Conservation (phyloP, 2,329 filamentous ascomycete genomes). For the Aspergillus pseudonomiae region DNA sequence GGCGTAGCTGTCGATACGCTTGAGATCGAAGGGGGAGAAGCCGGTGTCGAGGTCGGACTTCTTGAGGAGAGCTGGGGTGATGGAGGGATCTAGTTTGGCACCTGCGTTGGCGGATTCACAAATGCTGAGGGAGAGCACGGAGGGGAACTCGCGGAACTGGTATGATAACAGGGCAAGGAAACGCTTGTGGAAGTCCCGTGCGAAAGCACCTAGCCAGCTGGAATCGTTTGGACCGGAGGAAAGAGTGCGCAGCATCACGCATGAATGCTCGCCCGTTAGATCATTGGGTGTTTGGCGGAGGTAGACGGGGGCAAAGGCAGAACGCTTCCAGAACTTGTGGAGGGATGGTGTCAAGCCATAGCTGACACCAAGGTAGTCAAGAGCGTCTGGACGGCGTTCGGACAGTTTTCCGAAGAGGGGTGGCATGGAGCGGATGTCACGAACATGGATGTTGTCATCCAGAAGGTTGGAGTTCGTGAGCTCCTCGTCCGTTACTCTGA, state of each 20-base stretch:
- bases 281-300: slow-evolving; percentile 94
- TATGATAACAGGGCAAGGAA: slow-evolving; percentile 89
- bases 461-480: slow-evolving; percentile 74
- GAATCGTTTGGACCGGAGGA: slow-evolving; percentile 62
- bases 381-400: slow-evolving; percentile 74
- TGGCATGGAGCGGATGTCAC: slow-evolving; percentile 89
- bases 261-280: slow-evolving; percentile 94
- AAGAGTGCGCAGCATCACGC: slow-evolving; percentile 91
- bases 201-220: slow-evolving; percentile 87
- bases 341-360: slow-evolving; percentile 86
- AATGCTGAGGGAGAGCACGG: slow-evolving; percentile 79
- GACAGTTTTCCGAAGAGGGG: slow-evolving; percentile 87
- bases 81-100: slow-evolving; percentile 65
- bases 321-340: slow-evolving; percentile 96
- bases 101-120: slow-evolving; percentile 81
- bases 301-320: slow-evolving; percentile 85
- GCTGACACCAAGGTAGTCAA: slow-evolving; percentile 95
- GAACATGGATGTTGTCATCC: slow-evolving; percentile 84
- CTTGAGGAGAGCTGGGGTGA: slow-evolving; percentile 60
- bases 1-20: slow-evolving; percentile 91
- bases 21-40: slow-evolving; percentile 90
- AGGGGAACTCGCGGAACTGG: slow-evolving; percentile 82
- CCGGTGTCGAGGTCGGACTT: slow-evolving; percentile 76
- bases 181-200: slow-evolving; percentile 91
- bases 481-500: slow-evolving; percentile 80